Evolutionary conservation across 2,329 filamentous ascomycete genomes (phyloP), one percentile per base, ranked within the genome.

Genomic region (Colletotrichum sp.): DNA sequence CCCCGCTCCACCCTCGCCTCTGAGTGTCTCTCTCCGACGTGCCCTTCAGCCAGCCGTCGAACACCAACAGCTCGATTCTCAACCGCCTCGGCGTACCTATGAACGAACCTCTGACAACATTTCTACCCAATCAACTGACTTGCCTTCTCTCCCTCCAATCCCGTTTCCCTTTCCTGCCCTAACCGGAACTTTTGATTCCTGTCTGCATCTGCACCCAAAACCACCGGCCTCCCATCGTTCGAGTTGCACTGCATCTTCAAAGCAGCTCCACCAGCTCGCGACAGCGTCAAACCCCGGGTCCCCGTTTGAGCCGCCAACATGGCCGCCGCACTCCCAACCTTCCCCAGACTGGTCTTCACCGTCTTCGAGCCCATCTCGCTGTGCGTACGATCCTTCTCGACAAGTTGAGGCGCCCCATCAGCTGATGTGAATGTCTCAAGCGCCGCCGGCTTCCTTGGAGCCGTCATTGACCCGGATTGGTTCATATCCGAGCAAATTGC

Each of bases 291-390:
- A 6, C 44, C 44, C 59, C 59, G 10, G 28, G 28, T 6, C 28
- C 18, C 18, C 59, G 16, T 24, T 44, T 32, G 28, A 67, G 32
- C 55, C 30, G 18, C 59, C 55, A 9, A 21, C 64, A 93, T 93
- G 92, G 87, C 92, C 13, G 88, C 92, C 32, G 89, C 90, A 77
- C 88, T 95, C 26, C 93, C 93, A 3, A 81, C 88, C 5, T 87
- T 94, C 80, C 93, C 93, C 15, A 89, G 92, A 76, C 82, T 93
- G 64, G 86, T 94, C 65, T 94, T 95, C 78, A 93, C 92, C 34
- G 83, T 94, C 70, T 81, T 94, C 57, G 93, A 95, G 83, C 93
- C 93, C 36, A 86, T 94, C 75, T 93, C 92, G 24, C 87, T 94
- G 92, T 94, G 88, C 85, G 89, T 81, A 44, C 77, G 66, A 24